Evolutionary conservation across 148 eudicot genomes (phyloP).

Genomic region (Hydrangea macrophylla): DNA sequence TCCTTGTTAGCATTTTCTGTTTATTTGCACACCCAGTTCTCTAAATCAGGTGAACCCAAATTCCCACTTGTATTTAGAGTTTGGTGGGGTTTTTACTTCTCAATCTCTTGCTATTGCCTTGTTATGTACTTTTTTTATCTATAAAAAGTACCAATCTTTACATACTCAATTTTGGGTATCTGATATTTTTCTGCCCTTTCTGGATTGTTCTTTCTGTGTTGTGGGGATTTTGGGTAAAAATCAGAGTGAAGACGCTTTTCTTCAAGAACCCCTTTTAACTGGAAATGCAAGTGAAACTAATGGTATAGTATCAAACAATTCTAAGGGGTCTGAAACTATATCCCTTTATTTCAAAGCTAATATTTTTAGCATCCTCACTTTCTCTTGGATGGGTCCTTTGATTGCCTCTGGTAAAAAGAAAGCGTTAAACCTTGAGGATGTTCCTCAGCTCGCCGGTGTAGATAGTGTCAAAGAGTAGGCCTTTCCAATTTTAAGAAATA

Average conservation of each 20-base stretch:
- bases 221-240: slow-evolving; percentile 25
- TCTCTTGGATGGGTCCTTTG: neutral
- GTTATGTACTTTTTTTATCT: slow-evolving; percentile 13
- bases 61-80: neutral
- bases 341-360: neutral
- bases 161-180: slow-evolving; percentile 23
- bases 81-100: slow-evolving; percentile 28
- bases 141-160: neutral
- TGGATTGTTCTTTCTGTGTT: slow-evolving; percentile 24
- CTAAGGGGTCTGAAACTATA: neutral
- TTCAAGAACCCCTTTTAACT: slow-evolving; percentile 33
- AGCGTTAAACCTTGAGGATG: neutral
- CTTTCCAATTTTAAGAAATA: neutral
- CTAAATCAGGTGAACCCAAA: neutral
- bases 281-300: neutral
- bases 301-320: no score
- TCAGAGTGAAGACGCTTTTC: slow-evolving; percentile 1
- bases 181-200: slow-evolving; percentile 26
- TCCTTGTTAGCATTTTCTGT: neutral
- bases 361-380: neutral
- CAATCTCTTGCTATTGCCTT: slow-evolving; percentile 42
- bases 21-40: neutral
- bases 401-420: neutral
- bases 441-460: neutral
- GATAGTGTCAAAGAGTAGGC: neutral